Evolutionary conservation across 2,329 filamentous ascomycete genomes (phyloP), one percentile per base, ranked within the genome.

Genomic region (Simplicillium aogashimaense): DNA sequence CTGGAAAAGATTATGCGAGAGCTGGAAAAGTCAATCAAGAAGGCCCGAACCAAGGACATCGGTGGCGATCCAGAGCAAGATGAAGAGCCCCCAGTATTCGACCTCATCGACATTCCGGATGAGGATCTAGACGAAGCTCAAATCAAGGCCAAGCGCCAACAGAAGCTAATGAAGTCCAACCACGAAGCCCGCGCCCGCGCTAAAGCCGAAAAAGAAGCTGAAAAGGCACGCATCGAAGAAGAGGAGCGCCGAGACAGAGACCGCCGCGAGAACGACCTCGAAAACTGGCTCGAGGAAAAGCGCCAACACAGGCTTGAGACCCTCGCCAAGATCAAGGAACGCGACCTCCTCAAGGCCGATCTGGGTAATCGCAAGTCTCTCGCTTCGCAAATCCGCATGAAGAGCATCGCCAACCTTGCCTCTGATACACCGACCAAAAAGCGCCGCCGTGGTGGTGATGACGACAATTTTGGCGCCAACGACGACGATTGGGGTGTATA

Each of bases 401-500:
- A 97, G 66, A 90, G 83, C 38, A 88, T 98, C 43, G 92, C 92
- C 44, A 95, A 95, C 55, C 80, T 98, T 2, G 92, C 92, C 3
- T 89, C 90, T 0, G 92, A 98, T 59, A 81, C 78, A 6, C 88
- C 90, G 1, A 69, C 73, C 47, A 88, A 89, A 59, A 94, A 95
- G 61, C 78, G 90, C 42, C 73, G 87, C 12, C 80, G 89, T 14
- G 88, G 87, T 7, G 86, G 83, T 4, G 90, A 97, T 56, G 92
- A 98, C 53, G 92, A 98, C 57, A 88, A 86, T 44, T 98, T 98
- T 56, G 92, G 92, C 42, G 89, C 89, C 37, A 90, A 98, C 59
- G 92, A 98, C 55, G 89, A 94, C 42, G 92, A 98, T 60, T 98
- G 92, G 92, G 87, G 87, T 43, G 87, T 98, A 12, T 98, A 98